These are phyloP conservation scores for Globisporangium nagaii DNA, from an alignment of 352 stramenopile species.

Conservation along the genomic window DNA sequence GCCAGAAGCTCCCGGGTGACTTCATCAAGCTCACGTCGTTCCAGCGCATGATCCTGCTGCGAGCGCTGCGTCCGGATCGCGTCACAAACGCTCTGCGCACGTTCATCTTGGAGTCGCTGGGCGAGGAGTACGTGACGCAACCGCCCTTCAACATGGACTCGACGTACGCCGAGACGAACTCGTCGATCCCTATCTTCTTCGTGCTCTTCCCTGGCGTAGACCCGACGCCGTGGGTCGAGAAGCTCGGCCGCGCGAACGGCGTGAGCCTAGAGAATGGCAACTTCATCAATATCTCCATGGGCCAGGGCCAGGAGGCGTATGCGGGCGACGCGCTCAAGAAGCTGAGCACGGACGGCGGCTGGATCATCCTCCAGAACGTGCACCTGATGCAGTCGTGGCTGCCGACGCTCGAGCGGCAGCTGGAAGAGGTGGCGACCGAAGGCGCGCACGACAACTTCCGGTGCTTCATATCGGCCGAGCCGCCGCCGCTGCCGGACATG, in stretches of 20 bases:
- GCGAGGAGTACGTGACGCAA: constrained; percentile 91
- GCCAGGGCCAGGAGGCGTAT: constrained; percentile 90
- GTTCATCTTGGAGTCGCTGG: constrained; percentile 88
- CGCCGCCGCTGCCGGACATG: constrained; percentile 89
- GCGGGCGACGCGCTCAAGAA: constrained; percentile 89
- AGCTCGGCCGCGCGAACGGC: constrained; percentile 79
- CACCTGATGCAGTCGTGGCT: constrained; percentile 96
- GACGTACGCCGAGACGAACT: constrained; percentile 90
- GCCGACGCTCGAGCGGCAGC: constrained; percentile 88
- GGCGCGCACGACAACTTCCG: constrained; percentile 92
- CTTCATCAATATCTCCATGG: constrained; percentile 96
- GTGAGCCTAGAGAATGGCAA: constrained; percentile 91
- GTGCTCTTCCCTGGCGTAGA: constrained; percentile 94
- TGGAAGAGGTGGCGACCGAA: constrained; percentile 88
- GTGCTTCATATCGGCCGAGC: constrained; percentile 95
- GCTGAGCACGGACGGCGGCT: constrained; percentile 89
- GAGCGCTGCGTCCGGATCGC: constrained; percentile 91
- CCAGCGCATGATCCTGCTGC: constrained; percentile 86
- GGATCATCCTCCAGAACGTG: constrained; percentile 95
- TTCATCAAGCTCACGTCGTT: constrained; percentile 81
- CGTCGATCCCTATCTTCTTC: constrained; percentile 94
- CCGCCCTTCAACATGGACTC: constrained; percentile 89
- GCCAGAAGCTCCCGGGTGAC: constrained; percentile 92
- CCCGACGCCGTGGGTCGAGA: constrained; percentile 93
- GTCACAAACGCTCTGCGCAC: constrained; percentile 90